phyloP scores from a whole-genome alignment of 1,284 basidiomycete species.

The Cutaneotrichosporon mucoides region DNA sequence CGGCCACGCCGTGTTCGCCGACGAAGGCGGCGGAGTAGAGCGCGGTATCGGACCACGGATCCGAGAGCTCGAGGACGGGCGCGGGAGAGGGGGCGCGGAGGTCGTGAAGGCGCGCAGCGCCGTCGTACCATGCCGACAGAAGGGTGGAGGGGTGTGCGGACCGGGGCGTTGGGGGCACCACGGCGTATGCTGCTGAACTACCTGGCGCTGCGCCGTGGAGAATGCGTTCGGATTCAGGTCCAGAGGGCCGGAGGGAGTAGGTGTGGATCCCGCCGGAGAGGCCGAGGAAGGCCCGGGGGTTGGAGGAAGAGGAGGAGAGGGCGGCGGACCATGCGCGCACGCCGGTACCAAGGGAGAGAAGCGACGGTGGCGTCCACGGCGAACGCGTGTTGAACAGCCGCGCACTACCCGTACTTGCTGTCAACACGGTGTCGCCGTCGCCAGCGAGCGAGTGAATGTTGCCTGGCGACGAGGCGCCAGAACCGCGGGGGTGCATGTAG shows the following conservation, averaged over 20 bases:
- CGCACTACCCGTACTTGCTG: constrained; percentile 18
- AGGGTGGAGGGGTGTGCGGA: constrained; percentile 9
- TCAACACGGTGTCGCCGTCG: constrained; percentile 23
- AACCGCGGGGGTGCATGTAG: constrained; percentile 14
- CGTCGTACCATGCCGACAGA: constrained; percentile 47
- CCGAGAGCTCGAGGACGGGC: constrained; percentile 27
- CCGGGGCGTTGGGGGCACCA: neutral
- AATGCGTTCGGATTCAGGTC: neutral
- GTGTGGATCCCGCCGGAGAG: constrained; percentile 10
- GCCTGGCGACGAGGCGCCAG: neutral
- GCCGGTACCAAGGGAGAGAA: constrained; percentile 15
- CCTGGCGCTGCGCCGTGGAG: constrained; percentile 1
- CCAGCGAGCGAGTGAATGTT: constrained; percentile 16
- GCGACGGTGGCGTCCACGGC: constrained; percentile 33
- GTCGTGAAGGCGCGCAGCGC: constrained; percentile 43
- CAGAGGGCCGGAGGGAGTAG: neutral
- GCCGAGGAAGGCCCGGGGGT: constrained; percentile 7
- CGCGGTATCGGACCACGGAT: constrained; percentile 45
- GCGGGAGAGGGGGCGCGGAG: constrained; percentile 25
- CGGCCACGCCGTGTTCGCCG: constrained; percentile 35
- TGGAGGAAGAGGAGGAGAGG: constrained; percentile 6
- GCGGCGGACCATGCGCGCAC: constrained; percentile 39
- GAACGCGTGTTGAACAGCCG: constrained; percentile 30
- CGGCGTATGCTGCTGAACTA: constrained; percentile 14
- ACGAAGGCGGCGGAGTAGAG: constrained; percentile 41